phyloP scores from a whole-genome alignment of 2,329 filamentous ascomycete genomes.

The Gnomoniopsis smithogilvyi region DNA sequence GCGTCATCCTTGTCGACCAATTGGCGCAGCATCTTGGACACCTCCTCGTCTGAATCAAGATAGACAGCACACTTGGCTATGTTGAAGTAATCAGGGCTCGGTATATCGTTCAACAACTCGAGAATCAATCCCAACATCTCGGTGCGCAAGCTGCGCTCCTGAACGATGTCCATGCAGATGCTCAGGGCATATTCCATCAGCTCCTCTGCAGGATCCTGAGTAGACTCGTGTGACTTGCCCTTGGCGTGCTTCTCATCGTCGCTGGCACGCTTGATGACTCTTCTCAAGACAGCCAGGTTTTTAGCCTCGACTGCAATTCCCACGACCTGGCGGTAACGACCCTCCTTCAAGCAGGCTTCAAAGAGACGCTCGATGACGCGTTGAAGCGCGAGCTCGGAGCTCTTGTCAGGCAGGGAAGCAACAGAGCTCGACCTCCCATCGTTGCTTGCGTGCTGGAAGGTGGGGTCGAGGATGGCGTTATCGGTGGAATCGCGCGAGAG shows the following conservation, averaged over 20 bases:
- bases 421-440: conserved; percentile 56
- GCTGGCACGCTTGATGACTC: conserved; percentile 84
- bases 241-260: conserved; percentile 75
- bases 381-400: conserved; percentile 77
- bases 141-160: conserved; percentile 80
- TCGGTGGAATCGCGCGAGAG: conserved; percentile 77
- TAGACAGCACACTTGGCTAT: conserved; percentile 98
- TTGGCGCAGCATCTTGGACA: conserved; percentile 78
- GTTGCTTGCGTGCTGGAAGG: conserved; percentile 51
- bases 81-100: conserved; percentile 92
- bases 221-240: conserved; percentile 51
- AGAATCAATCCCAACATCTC: conserved; percentile 88
- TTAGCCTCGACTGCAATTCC: conserved; percentile 95
- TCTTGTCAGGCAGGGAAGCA: conserved; percentile 63
- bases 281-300: conserved; percentile 81
- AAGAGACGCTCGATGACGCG: conserved; percentile 85
- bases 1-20: conserved; percentile 77
- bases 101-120: conserved; percentile 90
- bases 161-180: conserved; percentile 97
- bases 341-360: conserved; percentile 80
- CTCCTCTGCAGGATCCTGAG: conserved; percentile 71
- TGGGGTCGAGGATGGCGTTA: conserved; percentile 59
- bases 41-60: conserved; percentile 86
- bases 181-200: conserved; percentile 94
- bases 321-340: conserved; percentile 91